phyloP scores from a whole-genome alignment of 2,329 filamentous ascomycete species.

The Verticillium klebahnii region DNA sequence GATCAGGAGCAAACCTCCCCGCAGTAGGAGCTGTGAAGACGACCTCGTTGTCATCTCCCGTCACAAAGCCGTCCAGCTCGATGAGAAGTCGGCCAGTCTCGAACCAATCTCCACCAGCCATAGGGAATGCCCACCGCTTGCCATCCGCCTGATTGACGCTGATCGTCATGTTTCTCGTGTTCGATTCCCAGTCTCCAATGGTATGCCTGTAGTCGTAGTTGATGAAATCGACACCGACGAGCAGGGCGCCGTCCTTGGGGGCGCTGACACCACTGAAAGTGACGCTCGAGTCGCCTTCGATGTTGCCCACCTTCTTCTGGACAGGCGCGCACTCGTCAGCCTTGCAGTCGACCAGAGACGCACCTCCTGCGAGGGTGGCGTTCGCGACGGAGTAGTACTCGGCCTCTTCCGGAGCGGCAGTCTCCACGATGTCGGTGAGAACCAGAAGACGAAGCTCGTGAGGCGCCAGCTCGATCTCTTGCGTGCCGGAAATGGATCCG shows the following conservation, averaged over 20 bases:
- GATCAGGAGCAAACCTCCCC: conserved; percentile 30
- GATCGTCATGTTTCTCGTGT: conserved; percentile 45
- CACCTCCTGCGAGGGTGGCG: conserved; percentile 30
- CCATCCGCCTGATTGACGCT: conserved; percentile 35
- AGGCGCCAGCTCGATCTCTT: conserved; percentile 25
- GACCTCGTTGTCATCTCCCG: conserved; percentile 31
- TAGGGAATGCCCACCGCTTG: conserved; percentile 44
- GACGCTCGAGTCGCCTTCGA: conserved; percentile 27
- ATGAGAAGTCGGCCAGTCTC: conserved; percentile 40
- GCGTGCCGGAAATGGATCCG: conserved; percentile 24
- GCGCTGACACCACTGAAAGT: conserved; percentile 27
- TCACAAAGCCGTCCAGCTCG: conserved; percentile 39
- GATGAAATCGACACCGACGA: conserved; percentile 44
- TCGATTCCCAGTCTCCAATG: conserved; percentile 38
- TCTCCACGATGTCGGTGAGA: conserved; percentile 25
- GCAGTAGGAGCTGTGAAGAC: conserved; percentile 24
- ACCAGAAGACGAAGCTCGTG: conserved; percentile 36
- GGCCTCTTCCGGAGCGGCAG: conserved; percentile 15
- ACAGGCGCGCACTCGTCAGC: conserved; percentile 34
- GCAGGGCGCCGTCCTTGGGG: conserved; percentile 25
- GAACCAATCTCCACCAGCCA: conserved; percentile 46
- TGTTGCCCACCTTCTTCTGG: conserved; percentile 35
- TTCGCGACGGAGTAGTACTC: conserved; percentile 39
- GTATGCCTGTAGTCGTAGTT: conserved; percentile 44
- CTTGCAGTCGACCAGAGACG: conserved; percentile 28